A percentile compares a stretch with the other conserved stretches of the same genome.
These are phyloP conservation scores for Blastobotrys mokoenaii DNA, from an alignment of 805 yeast species.

Conservation along the genomic window DNA sequence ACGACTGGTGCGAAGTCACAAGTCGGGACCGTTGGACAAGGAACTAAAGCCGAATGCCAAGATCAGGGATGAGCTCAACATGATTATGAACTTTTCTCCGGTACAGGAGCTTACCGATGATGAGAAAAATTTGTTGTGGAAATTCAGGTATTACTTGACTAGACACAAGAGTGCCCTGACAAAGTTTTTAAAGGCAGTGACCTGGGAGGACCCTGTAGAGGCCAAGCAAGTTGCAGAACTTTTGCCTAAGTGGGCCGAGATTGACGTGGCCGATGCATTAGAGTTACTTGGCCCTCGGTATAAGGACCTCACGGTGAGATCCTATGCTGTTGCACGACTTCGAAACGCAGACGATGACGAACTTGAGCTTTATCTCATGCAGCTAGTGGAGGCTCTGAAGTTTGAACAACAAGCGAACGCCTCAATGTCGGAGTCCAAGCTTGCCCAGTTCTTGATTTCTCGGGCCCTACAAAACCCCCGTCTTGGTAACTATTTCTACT, in stretches of 20 bases:
- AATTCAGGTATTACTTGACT: constrained; percentile 74
- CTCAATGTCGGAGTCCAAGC: constrained; percentile 10
- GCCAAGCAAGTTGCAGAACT: constrained; percentile 69
- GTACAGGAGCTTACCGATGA: constrained; percentile 72
- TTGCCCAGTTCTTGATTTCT: constrained; percentile 58
- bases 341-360: constrained; percentile 73
- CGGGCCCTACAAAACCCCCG: constrained; percentile 56
- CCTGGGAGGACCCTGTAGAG: constrained; percentile 82
- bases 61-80: constrained; percentile 61
- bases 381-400: constrained; percentile 83
- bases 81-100: constrained; percentile 69
- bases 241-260: constrained; percentile 61
- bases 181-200: constrained; percentile 77
- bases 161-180: constrained; percentile 60
- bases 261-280: constrained; percentile 76
- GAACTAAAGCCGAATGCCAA: constrained; percentile 86
- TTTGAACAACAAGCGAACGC: constrained; percentile 42
- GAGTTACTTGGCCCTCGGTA: constrained; percentile 78
- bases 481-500: constrained; percentile 77
- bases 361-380: constrained; percentile 71
- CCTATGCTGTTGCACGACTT: constrained; percentile 81
- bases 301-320: constrained; percentile 62
- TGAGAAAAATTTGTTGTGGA: constrained; percentile 86
- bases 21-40: constrained; percentile 65
- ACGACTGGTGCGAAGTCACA: constrained; percentile 74